A percentile compares a stretch with the other conserved stretches of the same genome.
phyloP scores from a whole-genome alignment of 306 rosid species.

The Cicer bijugum region DNA sequence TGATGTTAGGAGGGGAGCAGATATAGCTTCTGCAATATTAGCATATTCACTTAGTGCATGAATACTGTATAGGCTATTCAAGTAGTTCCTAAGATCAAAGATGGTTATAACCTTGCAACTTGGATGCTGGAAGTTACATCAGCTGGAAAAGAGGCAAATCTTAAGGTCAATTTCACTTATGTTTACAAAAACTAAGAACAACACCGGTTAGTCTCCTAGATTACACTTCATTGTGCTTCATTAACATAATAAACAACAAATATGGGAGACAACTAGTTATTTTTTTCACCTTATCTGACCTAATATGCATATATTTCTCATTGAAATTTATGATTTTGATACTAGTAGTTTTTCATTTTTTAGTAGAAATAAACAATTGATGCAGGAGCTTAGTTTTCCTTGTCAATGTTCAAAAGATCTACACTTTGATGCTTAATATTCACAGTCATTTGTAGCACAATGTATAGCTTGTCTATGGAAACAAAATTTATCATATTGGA shows the following conservation, averaged over 20 bases:
- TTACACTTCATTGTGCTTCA: neutral
- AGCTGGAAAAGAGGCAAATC: slow-evolving; percentile 57
- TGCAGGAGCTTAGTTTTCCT: slow-evolving; percentile 24
- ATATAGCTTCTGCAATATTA: neutral
- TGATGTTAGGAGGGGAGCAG: slow-evolving; percentile 64
- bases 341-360: too few species aligned
- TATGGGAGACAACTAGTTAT: neutral
- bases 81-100: slow-evolving; percentile 69
- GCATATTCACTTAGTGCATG: slow-evolving; percentile 8
- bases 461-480: slow-evolving; percentile 48
- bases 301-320: neutral
- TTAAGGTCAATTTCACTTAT: slow-evolving; percentile 57
- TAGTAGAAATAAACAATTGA: slow-evolving; percentile 42
- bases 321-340: neutral
- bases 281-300: neutral
- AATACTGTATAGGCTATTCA: slow-evolving; percentile 55
- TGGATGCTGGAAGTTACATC: slow-evolving; percentile 45
- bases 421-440: slow-evolving; percentile 31
- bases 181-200: slow-evolving; percentile 46
- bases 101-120: slow-evolving; percentile 72
- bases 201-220: slow-evolving; percentile 32
- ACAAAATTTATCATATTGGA: slow-evolving; percentile 8
- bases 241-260: neutral
- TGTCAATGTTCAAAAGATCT: slow-evolving; percentile 26
- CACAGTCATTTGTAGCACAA: slow-evolving; percentile 40